Conservation (phyloP, 441 rosid species). For the Corymbia calophylla region DNA sequence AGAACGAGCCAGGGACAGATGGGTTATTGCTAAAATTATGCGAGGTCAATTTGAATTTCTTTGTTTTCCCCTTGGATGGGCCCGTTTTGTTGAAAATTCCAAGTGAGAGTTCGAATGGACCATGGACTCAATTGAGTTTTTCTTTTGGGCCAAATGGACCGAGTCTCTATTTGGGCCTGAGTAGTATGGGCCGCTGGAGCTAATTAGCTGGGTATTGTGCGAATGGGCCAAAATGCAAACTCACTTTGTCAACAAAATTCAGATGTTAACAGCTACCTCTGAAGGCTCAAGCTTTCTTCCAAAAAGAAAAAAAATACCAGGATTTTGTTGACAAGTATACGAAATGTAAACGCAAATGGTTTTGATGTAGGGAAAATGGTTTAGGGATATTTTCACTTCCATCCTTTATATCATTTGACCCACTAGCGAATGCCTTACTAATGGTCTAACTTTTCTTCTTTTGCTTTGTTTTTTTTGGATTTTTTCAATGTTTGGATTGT, state of each 20-base stretch:
- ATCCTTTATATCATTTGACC: no score
- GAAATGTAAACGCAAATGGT: no score
- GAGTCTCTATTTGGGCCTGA: neutral
- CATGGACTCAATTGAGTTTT: neutral
- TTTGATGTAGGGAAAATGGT: no score
- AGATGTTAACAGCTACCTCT: accelerated
- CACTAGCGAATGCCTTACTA: no score
- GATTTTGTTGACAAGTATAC: neutral
- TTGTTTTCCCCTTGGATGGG: neutral
- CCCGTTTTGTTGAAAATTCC: neutral
- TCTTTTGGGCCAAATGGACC: neutral
- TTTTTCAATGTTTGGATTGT: no score
- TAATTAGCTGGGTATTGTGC: no score
- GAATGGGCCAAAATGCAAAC: neutral
- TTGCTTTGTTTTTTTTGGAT: no score
- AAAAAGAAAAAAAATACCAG: neutral
- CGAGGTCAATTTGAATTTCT: neutral
- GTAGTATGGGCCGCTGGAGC: neutral
- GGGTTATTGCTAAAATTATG: neutral
- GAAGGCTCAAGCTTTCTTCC: neutral
- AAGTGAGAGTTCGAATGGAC: neutral
- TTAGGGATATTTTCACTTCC: no score
- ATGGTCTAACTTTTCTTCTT: no score
- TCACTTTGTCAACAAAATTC: neutral
- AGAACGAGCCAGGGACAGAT: accelerated